These are phyloP conservation scores for Diaporthe sp. DNA, from an alignment of 2,329 filamentous ascomycete genomes.

Conservation along the genomic window DNA sequence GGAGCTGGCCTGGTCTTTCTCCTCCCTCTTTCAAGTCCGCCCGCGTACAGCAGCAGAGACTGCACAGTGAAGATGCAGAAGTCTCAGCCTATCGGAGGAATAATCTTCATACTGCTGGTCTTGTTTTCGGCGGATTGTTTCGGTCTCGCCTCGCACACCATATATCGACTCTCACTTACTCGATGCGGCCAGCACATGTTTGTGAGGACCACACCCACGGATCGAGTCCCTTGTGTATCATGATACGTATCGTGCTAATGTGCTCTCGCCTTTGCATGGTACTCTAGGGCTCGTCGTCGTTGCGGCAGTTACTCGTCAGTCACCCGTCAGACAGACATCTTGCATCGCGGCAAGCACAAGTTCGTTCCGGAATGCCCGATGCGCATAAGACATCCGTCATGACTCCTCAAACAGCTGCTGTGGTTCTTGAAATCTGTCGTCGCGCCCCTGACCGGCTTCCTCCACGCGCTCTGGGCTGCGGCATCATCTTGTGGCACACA, in stretches of 20 bases:
- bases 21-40: constrained; percentile 15
- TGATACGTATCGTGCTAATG: constrained; percentile 12
- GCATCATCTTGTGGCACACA: constrained; percentile 31
- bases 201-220: not conserved
- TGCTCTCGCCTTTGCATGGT: not conserved
- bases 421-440: constrained; percentile 14
- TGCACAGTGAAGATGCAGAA: not conserved
- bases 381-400: not conserved
- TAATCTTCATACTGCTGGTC: not conserved
- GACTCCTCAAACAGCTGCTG: constrained; percentile 25
- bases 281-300: not conserved
- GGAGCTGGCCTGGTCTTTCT: not conserved
- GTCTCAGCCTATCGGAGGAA: constrained; percentile 26
- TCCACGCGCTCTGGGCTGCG: constrained; percentile 29
- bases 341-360: constrained; percentile 19
- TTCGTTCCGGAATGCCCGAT: constrained; percentile 24
- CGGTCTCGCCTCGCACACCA: not conserved
- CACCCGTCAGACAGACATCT: constrained; percentile 29
- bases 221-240: not conserved
- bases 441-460: constrained; percentile 26
- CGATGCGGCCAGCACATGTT: constrained; percentile 9
- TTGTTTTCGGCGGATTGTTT: not conserved
- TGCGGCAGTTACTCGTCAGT: constrained; percentile 24
- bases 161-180: not conserved
- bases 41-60: not conserved